Base-by-base conservation (phyloP, 2,329 filamentous ascomycete genomes). In the Fusarium chaquense region DNA sequence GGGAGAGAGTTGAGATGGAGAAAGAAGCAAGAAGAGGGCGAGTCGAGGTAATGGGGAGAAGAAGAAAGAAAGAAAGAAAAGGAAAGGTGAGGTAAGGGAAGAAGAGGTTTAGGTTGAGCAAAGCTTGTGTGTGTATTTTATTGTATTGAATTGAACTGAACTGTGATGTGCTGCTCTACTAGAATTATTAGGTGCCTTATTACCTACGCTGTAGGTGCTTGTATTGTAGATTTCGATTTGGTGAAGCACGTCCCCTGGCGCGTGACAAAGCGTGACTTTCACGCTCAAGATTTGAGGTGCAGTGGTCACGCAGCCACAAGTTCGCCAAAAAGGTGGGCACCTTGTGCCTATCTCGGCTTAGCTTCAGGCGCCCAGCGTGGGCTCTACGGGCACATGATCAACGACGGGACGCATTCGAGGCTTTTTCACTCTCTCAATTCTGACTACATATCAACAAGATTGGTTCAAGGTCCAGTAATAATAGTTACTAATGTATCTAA, bases 211-310 rank as follows among this genome's bases (percentile, higher is more conserved):
- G n/a, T 36, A 20, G 36, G 36, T 47, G 33, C 40, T 54, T 46
- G 30, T 20, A 55, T 46, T 55, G 40, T 41, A 33, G 67, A 69
- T 67, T 58, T 62, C 56, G 55, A 54, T 60, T 59, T 62, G 58
- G 62, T 56, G 44, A 58, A 62, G 62, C 69, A 72, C 58, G 69
- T 70, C 69, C 70, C 53, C 55, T 51, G 64, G 67, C 70, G 69
- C 69, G 69, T 71, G 69, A 71, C 59, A 68, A 68, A 61, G 67
- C 70, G 67, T 73, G 70, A 72, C 70, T 72, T 72, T 65, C 45
- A 53, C 57, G 58, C 32, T 70, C 59, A 57, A 65, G 33, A 46
- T 67, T 38, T 50, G 63, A 58, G 26, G 44, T 69, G 62, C 52
- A 57, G 41, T 58, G 67, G 67, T 70, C 67, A 70, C 67, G 62